Conservation (phyloP, 495 filamentous ascomycete species). For the Daldinia caldariorum region DNA sequence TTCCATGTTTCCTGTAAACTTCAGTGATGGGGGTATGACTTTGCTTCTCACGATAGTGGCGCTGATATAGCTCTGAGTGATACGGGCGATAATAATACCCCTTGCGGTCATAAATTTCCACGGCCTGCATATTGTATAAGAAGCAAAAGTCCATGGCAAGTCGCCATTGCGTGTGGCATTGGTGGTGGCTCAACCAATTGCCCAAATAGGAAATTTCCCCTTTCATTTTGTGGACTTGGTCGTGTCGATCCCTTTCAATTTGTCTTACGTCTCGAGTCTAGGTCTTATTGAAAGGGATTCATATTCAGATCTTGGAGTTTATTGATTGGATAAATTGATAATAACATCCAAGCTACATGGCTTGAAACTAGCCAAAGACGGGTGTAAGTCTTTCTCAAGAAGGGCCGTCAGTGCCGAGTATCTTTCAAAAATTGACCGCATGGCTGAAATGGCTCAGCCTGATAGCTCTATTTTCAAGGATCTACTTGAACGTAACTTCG, state of each 20-base stretch:
- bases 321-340: constrained; percentile 3
- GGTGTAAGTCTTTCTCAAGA: not conserved
- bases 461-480: not conserved
- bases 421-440: not conserved
- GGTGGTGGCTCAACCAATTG: constrained; percentile 5
- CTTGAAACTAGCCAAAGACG: constrained; percentile 21
- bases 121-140: not conserved
- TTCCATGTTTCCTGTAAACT: not conserved
- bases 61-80: not conserved
- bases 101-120: not conserved
- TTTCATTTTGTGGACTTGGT: constrained; percentile 12
- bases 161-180: not conserved
- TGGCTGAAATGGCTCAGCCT: constrained; percentile 17
- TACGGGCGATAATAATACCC: not conserved
- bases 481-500: not conserved
- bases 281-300: constrained; percentile 14
- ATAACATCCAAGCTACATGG: constrained; percentile 11
- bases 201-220: constrained; percentile 25
- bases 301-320: not conserved
- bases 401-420: not conserved
- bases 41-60: not conserved
- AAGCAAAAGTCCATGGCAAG: not conserved
- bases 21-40: not conserved
- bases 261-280: constrained; percentile 35
- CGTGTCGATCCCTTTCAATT: constrained; percentile 33